phyloP scores from a whole-genome alignment of 345 rosid genomes.

The Lepidium sativum region DNA sequence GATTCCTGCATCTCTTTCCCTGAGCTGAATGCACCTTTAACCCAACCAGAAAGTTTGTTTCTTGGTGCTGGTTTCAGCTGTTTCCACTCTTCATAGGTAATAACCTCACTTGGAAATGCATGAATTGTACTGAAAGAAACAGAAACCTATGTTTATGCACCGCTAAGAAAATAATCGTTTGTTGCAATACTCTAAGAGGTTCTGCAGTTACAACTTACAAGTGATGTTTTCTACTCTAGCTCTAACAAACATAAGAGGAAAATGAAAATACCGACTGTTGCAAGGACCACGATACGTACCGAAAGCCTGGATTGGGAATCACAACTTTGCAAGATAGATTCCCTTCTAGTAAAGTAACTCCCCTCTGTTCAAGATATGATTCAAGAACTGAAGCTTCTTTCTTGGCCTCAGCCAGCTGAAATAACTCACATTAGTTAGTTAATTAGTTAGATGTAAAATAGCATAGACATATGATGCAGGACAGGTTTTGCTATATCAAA shows the following conservation, averaged over 20 bases:
- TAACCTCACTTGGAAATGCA: constrained; percentile 62
- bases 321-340: constrained; percentile 75
- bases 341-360: constrained; percentile 68
- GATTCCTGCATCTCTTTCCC: constrained; percentile 88
- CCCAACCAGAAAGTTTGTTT: constrained; percentile 58
- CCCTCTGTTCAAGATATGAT: constrained; percentile 87
- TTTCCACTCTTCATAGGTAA: constrained; percentile 67
- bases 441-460: background rate
- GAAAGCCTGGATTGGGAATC: constrained; percentile 77
- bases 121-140: constrained; percentile 41
- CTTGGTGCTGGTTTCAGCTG: constrained; percentile 56
- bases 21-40: constrained; percentile 61
- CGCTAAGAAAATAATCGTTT: background rate
- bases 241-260: background rate
- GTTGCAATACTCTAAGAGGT: background rate
- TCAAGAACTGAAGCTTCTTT: constrained; percentile 64
- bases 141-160: background rate
- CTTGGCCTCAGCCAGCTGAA: constrained; percentile 54
- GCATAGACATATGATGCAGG: background rate
- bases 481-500: background rate
- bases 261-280: background rate
- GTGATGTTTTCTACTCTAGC: background rate
- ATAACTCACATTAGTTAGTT: background rate
- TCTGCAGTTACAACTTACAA: background rate
- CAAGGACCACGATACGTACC: constrained; percentile 33